Evolutionary conservation across 1,139 yeast species (phyloP).

Genomic region (Diutina ranongensis): DNA sequence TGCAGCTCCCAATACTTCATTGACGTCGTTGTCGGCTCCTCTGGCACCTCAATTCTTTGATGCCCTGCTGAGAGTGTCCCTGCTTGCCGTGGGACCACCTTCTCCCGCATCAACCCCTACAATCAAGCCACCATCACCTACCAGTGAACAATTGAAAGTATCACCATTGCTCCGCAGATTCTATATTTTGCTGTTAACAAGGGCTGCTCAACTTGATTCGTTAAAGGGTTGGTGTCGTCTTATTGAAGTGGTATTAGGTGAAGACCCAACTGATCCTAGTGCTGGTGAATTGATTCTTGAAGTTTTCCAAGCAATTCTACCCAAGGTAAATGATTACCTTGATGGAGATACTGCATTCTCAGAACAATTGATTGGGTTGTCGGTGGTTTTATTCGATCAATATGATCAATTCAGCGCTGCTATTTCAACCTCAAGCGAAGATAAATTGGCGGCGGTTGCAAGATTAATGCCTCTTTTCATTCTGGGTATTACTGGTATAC

Average conservation of each 20-base stretch:
- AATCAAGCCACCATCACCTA: not conserved
- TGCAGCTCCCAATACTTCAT: not conserved
- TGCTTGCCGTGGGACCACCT: not conserved
- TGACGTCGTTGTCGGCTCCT: not conserved
- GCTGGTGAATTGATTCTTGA: conserved; percentile 45
- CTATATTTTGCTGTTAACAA: not conserved
- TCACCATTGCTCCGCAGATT: not conserved
- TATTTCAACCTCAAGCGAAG: conserved; percentile 6
- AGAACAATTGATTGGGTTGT: conserved; percentile 64
- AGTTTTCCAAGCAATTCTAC: conserved; percentile 63
- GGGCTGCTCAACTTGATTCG: not conserved
- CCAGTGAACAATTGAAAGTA: not conserved
- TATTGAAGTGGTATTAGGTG: not conserved
- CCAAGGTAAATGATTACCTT: conserved; percentile 59
- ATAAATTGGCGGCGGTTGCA: not conserved
- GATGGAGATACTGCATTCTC: conserved; percentile 58
- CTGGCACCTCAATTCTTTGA: too few species aligned
- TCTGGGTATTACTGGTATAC: conserved; percentile 63
- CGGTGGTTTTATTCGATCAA: conserved; percentile 58
- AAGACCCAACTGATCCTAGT: not conserved
- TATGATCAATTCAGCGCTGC: conserved; percentile 28
- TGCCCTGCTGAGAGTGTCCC: not conserved
- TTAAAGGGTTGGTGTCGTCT: conserved; percentile 2
- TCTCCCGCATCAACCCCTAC: not conserved
- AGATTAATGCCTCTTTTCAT: conserved; percentile 60